Evolutionary conservation across 768 basidiomycete genomes (phyloP), one percentile per base, ranked within the genome.

Genomic region (Suillus bovinus): DNA sequence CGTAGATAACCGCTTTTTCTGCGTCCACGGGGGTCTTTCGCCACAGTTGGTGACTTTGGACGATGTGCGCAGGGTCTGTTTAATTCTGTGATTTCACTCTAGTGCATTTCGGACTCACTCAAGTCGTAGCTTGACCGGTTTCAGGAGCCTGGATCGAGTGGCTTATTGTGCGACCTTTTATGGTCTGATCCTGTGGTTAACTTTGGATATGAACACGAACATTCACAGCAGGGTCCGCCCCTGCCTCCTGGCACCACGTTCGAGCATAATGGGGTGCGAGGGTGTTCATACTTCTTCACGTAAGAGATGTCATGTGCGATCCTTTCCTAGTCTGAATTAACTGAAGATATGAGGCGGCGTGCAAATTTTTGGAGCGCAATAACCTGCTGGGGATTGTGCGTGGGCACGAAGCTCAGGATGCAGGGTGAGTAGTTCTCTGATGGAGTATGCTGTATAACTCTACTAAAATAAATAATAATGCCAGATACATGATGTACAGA

Each of bases 401-500:
- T 41, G 97, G 94, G 20, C 97, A 99, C 67, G 97, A 99, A 77
- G 97, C 95, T 4, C 97, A 99, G 75, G 96, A 98, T 74, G 91
- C 93, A 20, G 96, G 96, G 90, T 95, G 71, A 55, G 85, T 69
- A 4, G n/a, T 24, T 46, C 33, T 2, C 34, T 46, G 33, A 49
- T 58, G 8, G 36, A 7, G 38, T 22, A 33, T 44, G 27, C 42
- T 11, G n/a, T 42, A 27, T 41, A 5, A 20, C n/a, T 36, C n/a
- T 33, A n/a, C 42, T 39, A 5, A 41, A 34, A 29, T 31, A 41
- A 34, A 29, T 31, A 29, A 24, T 2, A 29, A 31, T 46, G 29
- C 71, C 66, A 91, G 91, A 46, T 95, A 92, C 71, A 89, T 90
- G 58, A 98, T 99, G 95, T 91, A 94, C 75, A 87, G 93, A 65